These are phyloP conservation scores for Pseudogymnoascus sp. DNA, from an alignment of 2,329 filamentous ascomycete species.

Conservation along the genomic window DNA sequence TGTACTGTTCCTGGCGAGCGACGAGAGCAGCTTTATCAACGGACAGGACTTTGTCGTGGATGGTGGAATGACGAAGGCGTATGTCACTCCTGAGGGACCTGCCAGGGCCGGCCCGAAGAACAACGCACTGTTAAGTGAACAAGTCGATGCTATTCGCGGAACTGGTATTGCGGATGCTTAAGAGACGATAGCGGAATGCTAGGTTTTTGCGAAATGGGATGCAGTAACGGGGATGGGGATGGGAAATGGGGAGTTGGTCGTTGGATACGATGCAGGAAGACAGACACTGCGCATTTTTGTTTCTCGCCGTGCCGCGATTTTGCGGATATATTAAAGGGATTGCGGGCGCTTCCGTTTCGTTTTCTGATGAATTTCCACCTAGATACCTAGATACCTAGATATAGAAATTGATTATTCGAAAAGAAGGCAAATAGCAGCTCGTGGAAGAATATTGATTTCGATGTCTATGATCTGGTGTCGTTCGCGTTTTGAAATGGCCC, in stretches of 20 bases:
- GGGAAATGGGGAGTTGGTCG: neutral
- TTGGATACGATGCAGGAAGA: neutral
- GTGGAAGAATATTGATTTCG: neutral
- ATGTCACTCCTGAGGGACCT: conserved; percentile 60
- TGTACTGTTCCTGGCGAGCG: conserved; percentile 64
- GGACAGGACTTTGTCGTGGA: conserved; percentile 86
- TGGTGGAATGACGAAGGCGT: conserved; percentile 90
- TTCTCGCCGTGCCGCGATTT: neutral
- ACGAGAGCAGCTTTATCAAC: conserved; percentile 68
- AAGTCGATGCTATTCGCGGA: conserved; percentile 25
- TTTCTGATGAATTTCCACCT: neutral
- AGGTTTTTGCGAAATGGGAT: neutral
- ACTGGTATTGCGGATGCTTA: neutral
- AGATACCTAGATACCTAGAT: neutral
- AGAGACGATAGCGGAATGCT: neutral
- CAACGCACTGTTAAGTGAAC: conserved; percentile 26
- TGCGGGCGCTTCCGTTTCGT: neutral
- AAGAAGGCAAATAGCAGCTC: neutral
- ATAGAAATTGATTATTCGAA: neutral
- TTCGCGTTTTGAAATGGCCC: no score
- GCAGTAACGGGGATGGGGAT: neutral
- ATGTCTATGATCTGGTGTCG: no score
- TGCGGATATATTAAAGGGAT: neutral
- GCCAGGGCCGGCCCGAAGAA: conserved; percentile 44
- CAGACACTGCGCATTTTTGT: conserved; percentile 2